Evolutionary conservation across 352 stramenopile genomes (phyloP), one percentile per base, ranked within the genome.

Genomic region (Phytophthora sojae): DNA sequence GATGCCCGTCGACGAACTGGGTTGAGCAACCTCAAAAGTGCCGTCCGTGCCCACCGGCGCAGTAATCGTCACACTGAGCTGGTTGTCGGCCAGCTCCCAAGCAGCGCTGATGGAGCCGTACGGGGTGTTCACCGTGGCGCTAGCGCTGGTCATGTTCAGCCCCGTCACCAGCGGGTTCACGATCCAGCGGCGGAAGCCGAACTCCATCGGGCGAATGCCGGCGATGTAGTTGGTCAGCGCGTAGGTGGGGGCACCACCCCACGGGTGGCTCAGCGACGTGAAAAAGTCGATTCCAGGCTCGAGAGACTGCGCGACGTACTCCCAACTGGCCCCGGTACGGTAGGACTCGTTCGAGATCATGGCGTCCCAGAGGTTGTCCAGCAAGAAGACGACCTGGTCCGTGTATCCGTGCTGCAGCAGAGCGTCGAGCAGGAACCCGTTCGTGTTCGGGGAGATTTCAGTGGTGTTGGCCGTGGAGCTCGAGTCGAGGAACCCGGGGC

Each of bases 311-410:
- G 61, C 45, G 23, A 78, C 66, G 30, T 78, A 78, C 54, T 75
- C 61, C 71, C 61, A 78, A 21, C 52, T 63, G 14, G 64, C 71
- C 19, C 71, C 69, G 0, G 66, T 64, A 4, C 57, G 57, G 6
- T 65, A 69, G 1, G 32, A 62, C 47, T 75, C 67, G 67, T 75
- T 66, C 8, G 71, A 79, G 35, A 79, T 67, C 72, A 79, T 79
- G 42, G 49, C 67, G 37, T 76, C 67, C 72, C 72, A 79, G 49
- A 76, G 67, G 57, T 76, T 76, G 49, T 76, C 72, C 2, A 79
- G 50, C 47, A 79, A 51, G 32, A 79, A 79, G 12, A 32, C 68
- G 17, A 58, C 62, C 50, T 79, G 29, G 4, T 76, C 50, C 0
- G 49, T 64, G 32, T 76, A 61, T 35, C 67, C 67, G 14, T 21